Evolutionary conservation across 495 filamentous ascomycete species (phyloP).

Genomic region (Tuber calosporum): DNA sequence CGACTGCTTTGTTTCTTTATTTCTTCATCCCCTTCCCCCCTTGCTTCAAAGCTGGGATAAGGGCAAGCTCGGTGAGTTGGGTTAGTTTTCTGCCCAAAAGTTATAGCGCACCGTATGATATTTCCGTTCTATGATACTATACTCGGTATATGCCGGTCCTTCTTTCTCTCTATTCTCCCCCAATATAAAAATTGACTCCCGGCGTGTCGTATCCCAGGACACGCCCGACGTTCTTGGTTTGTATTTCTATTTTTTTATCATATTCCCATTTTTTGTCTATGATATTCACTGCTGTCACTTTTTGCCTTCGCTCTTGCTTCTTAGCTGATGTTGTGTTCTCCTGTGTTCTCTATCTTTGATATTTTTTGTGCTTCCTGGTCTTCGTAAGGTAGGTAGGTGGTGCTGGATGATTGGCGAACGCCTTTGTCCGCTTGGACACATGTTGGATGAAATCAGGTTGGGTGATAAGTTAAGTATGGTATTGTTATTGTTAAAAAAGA

Average conservation of each 20-base stretch:
- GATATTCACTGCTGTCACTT: not conserved
- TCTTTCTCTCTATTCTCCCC: not conserved
- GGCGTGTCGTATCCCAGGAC: not conserved
- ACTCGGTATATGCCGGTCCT: not conserved
- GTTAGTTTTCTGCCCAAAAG: not conserved
- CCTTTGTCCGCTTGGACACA: not conserved
- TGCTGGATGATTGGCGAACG: not conserved
- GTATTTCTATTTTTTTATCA: not conserved
- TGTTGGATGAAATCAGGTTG: not conserved
- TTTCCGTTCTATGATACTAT: not conserved
- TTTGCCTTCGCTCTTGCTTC: not conserved
- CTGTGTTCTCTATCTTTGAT: not conserved
- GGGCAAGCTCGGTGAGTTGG: not conserved
- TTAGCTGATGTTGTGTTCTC: not conserved
- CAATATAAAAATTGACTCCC: not conserved
- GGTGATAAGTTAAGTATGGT: conserved; percentile 2
- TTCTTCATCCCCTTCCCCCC: not conserved
- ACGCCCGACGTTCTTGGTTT: not conserved
- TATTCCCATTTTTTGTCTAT: not conserved
- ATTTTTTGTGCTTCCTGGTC: not conserved
- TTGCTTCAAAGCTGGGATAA: not conserved
- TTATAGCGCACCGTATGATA: not conserved
- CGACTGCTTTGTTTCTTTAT: not conserved
- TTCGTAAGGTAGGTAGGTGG: not conserved
- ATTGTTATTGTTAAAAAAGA: not conserved